phyloP scores from a whole-genome alignment of 495 filamentous ascomycete genomes.

The Podospora tetraspora region DNA sequence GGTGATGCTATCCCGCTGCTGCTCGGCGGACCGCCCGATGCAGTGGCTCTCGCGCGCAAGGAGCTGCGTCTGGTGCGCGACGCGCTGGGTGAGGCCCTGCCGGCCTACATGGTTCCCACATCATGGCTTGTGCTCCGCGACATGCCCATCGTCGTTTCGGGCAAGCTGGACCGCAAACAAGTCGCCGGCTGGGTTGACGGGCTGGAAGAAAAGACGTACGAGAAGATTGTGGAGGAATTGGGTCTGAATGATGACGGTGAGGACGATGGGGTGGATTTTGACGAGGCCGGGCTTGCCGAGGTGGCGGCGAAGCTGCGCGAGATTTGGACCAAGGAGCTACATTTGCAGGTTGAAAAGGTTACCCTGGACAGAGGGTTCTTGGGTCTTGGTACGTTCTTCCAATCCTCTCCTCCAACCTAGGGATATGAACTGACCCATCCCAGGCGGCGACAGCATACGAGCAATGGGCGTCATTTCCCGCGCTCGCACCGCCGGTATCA shows the following conservation, averaged over 20 bases:
- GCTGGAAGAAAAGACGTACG: slow-evolving; percentile 13
- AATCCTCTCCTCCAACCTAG: background rate
- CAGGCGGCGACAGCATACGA: slow-evolving; percentile 24
- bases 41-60: slow-evolving; percentile 8
- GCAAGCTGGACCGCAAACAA: slow-evolving; percentile 50
- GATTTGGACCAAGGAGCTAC: slow-evolving; percentile 20
- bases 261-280: slow-evolving; percentile 7
- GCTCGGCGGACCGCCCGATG: slow-evolving; percentile 8
- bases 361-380: slow-evolving; percentile 19
- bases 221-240: slow-evolving; percentile 14
- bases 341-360: slow-evolving; percentile 12
- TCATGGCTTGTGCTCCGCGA: slow-evolving; percentile 49
- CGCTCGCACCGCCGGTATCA: slow-evolving; percentile 18
- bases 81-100: slow-evolving; percentile 21
- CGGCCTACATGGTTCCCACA: slow-evolving; percentile 52
- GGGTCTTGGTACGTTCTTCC: slow-evolving; percentile 19
- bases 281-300: slow-evolving; percentile 8
- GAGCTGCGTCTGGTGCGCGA: slow-evolving; percentile 14
- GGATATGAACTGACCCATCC: background rate
- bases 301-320: slow-evolving; percentile 13
- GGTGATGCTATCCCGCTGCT: slow-evolving; percentile 5
- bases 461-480: slow-evolving; percentile 26
- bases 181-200: slow-evolving; percentile 17
- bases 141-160: slow-evolving; percentile 47
- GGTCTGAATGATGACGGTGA: slow-evolving; percentile 12